phyloP scores from a whole-genome alignment of 2,329 filamentous ascomycete genomes.

The Metarhizium anisopliae region DNA sequence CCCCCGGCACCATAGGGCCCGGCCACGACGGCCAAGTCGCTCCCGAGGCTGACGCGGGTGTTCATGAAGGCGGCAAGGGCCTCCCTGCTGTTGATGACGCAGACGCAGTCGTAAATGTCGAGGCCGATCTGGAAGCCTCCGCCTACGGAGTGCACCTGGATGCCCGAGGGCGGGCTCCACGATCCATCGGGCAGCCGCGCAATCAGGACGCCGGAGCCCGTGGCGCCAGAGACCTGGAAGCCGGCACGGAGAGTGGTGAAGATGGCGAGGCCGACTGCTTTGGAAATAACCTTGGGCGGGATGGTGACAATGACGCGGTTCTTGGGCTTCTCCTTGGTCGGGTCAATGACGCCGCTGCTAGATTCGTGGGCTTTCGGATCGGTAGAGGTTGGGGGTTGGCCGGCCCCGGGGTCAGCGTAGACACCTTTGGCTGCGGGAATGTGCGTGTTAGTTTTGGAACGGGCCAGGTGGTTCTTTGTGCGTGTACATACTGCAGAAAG shows the following conservation, averaged over 20 bases:
- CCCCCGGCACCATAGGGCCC: constrained; percentile 63
- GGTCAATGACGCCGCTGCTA: constrained; percentile 19
- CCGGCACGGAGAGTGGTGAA: constrained; percentile 64
- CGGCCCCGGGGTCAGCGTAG: constrained; percentile 29
- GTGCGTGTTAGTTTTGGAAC: background rate
- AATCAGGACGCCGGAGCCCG: constrained; percentile 57
- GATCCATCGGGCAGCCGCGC: constrained; percentile 52
- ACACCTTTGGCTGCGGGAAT: constrained; percentile 38
- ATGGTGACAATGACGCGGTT: constrained; percentile 43
- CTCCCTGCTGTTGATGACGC: constrained; percentile 72
- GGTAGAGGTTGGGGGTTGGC: constrained; percentile 20
- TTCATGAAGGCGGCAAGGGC: constrained; percentile 71
- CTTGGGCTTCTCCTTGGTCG: constrained; percentile 31
- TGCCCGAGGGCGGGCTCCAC: constrained; percentile 77
- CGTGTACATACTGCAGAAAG: constrained; percentile 66
- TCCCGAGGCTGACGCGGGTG: constrained; percentile 66
- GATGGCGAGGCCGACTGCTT: constrained; percentile 60
- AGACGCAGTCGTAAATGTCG: constrained; percentile 83
- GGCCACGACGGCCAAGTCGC: constrained; percentile 68
- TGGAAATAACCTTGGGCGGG: constrained; percentile 50
- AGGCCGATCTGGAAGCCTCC: constrained; percentile 74
- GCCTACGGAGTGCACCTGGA: constrained; percentile 71
- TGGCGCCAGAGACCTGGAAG: constrained; percentile 56
- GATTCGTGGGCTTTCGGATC: constrained; percentile 20
- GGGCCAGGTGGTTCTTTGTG: background rate